These are phyloP conservation scores for Pichia sp. DNA, from an alignment of 1,139 yeast genomes.

Conservation along the genomic window DNA sequence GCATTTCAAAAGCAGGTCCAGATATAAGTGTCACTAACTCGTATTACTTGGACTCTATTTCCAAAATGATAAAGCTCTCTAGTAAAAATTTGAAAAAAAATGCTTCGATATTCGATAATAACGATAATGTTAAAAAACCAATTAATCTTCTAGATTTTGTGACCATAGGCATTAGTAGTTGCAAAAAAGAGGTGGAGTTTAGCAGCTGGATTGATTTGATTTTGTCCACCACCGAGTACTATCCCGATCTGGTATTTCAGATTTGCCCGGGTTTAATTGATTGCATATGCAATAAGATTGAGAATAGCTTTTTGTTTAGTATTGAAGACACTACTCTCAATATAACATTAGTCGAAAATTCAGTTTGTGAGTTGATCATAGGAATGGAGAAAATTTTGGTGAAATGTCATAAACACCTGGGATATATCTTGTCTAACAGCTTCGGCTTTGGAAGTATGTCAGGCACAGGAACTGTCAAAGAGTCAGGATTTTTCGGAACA, in stretches of 20 bases:
- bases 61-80: conserved; percentile 24
- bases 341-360: conserved; percentile 37
- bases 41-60: conserved; percentile 22
- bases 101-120: conserved; percentile 20
- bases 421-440: conserved; percentile 20
- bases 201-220: conserved; percentile 28
- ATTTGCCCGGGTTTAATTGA: conserved; percentile 48
- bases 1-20: neutral
- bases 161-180: conserved; percentile 22
- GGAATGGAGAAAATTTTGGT: conserved; percentile 64
- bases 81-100: conserved; percentile 17
- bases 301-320: conserved; percentile 15
- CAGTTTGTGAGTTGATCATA: conserved; percentile 50
- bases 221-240: conserved; percentile 22
- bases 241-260: conserved; percentile 39
- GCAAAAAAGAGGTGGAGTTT: conserved; percentile 22
- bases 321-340: conserved; percentile 3
- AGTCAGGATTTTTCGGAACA: conserved; percentile 63
- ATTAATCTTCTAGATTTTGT: conserved; percentile 27
- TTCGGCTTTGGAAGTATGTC: conserved; percentile 27
- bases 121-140: conserved; percentile 8
- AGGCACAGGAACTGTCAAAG: conserved; percentile 18
- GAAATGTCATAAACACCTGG: conserved; percentile 56
- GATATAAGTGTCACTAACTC: conserved; percentile 11
- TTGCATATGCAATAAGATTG: conserved; percentile 46